Evolutionary conservation across 345 rosid species (phyloP), one percentile per base, ranked within the genome.

Genomic region (Zanthoxylum bungeanum): DNA sequence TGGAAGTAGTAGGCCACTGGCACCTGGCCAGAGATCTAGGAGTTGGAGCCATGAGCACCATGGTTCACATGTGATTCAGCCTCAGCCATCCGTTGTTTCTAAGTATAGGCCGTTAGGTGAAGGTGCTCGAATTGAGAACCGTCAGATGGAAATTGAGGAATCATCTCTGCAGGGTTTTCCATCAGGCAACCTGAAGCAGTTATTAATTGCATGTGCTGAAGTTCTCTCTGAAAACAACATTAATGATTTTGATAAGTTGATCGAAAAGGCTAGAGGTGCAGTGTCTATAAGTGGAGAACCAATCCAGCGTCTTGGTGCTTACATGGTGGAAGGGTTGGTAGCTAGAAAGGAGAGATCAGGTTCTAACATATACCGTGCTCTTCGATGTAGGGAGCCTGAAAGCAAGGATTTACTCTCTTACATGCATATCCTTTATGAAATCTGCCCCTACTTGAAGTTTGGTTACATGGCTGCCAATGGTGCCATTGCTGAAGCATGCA

Each of bases 401-500:
- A 73, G 91, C 81, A 84, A 80, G 76, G 94, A 87, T 64, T 78
- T 84, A 76, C 87, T 87, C 39, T 81, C 94, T 8, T 87, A 80
- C 77, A 85, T 86, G 89, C 89, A 78, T 39, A 59, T 85, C 72
- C 70, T 88, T 40, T 90, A 83, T 69, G 91, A 90, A 77, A 86
- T 90, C 68, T 88, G 96, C 78, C 92, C 96, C 5, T 88, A 87
- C 75, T 63, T 90, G 76, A 88, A 90, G 83, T 88, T 90, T 57
- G 89, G 96, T 31, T 86, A 84, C 87, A 83, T 90, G 92, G 96
- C 91, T 44, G 96, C 91, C 56, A 90, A 90, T 5, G 92, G 89
- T 11, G 91, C 96, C 44, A 90, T 88, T 63, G 91, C 91, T n/a
- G 92, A 87, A 60, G 91, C 92, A 24, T 90, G 92, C 85, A 83